These are phyloP conservation scores for Protostelium mycophagum DNA, from an alignment of 78 protist species.

Conservation along the genomic window DNA sequence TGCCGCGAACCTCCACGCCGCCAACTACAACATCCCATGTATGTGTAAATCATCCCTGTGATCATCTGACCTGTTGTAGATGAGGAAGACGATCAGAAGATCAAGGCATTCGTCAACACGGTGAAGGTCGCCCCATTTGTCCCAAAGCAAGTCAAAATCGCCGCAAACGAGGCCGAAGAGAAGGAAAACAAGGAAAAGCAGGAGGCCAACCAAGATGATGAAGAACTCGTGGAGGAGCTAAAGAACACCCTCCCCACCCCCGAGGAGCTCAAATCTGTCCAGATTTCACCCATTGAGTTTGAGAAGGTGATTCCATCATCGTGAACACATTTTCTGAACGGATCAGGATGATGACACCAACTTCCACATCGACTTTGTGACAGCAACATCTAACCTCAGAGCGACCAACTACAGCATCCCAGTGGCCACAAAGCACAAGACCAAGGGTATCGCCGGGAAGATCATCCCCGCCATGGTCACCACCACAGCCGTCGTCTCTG, in stretches of 20 bases:
- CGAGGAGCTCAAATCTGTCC: constrained; percentile 24
- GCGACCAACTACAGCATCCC: constrained; percentile 95
- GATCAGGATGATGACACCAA: constrained; percentile 96
- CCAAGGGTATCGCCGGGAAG: constrained; percentile 96
- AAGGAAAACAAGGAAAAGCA: not conserved
- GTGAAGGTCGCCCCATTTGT: constrained; percentile 83
- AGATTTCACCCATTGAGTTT: constrained; percentile 56
- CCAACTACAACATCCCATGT: constrained; percentile 69
- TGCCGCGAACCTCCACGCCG: constrained; percentile 91
- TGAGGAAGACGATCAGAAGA: not conserved
- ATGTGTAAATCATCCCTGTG: not conserved
- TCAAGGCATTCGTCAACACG: constrained; percentile 18
- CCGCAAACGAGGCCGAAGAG: constrained; percentile 55
- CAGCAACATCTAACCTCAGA: constrained; percentile 95
- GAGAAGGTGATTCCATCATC: constrained; percentile 45
- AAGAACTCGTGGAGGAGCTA: constrained; percentile 3
- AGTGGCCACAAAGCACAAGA: constrained; percentile 62
- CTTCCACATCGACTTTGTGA: constrained; percentile 97
- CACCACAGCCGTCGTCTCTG: constrained; percentile 98
- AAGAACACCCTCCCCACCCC: constrained; percentile 30
- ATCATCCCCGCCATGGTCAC: constrained; percentile 99
- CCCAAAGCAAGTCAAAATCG: constrained; percentile 81
- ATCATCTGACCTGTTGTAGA: no score
- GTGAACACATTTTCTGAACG: not conserved
- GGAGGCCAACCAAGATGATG: constrained; percentile 21